Conservation (phyloP, 352 stramenopile species). For the Phytophthora pinifolia region DNA sequence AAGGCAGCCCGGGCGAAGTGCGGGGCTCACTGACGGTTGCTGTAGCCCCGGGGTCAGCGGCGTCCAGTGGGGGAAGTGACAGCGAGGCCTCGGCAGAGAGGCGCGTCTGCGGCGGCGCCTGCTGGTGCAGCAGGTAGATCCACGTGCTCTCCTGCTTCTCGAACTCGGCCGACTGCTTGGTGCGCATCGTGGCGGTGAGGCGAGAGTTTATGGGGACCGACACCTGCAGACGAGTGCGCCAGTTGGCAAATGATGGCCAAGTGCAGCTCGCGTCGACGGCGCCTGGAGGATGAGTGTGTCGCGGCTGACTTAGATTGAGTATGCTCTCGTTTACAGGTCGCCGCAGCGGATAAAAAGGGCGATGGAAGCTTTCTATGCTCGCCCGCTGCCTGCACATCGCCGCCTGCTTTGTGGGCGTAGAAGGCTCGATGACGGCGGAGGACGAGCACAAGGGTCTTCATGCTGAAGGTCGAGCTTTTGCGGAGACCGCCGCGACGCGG, state of each 20-base stretch:
- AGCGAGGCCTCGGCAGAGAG: conserved; percentile 22
- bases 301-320: conserved; percentile 17
- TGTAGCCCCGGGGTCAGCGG: background rate
- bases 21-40: conserved; percentile 16
- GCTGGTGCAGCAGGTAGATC: conserved; percentile 60
- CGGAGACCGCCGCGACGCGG: too few relatives aligned
- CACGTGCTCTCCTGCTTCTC: conserved; percentile 53
- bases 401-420: conserved; percentile 1
- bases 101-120: conserved; percentile 38
- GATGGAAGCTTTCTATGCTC: conserved; percentile 24
- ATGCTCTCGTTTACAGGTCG: conserved; percentile 27
- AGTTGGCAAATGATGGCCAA: conserved; percentile 31
- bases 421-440: background rate
- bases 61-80: conserved; percentile 15
- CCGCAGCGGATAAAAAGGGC: conserved; percentile 3
- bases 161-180: conserved; percentile 47
- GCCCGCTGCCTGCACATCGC: conserved; percentile 2
- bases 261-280: background rate
- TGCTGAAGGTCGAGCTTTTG: too few relatives aligned
- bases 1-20: conserved; percentile 4
- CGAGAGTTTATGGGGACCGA: too few relatives aligned
- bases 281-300: conserved; percentile 23
- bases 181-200: conserved; percentile 32
- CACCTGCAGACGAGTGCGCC: conserved; percentile 14
- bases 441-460: too few relatives aligned